Conservation (phyloP, 2,329 filamentous ascomycete species). For the Neoascochyta sp. region DNA sequence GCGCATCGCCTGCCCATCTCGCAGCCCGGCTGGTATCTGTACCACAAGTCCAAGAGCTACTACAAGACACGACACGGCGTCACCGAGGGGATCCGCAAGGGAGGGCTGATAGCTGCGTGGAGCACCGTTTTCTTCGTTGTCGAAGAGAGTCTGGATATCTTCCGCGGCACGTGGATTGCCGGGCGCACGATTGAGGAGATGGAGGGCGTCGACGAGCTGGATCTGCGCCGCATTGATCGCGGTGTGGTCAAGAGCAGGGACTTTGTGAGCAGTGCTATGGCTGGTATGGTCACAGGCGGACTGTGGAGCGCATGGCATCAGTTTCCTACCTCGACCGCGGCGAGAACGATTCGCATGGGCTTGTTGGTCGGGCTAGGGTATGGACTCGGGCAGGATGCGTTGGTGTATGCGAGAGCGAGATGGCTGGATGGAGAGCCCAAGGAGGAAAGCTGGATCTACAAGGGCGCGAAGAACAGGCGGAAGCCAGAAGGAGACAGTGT, state of each 20-base stretch:
- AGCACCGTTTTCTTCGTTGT: constrained; percentile 72
- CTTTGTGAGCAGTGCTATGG: constrained; percentile 74
- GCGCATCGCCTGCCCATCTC: constrained; percentile 85
- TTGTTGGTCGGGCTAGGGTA: constrained; percentile 75
- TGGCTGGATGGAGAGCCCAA: constrained; percentile 62
- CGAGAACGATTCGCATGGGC: constrained; percentile 70
- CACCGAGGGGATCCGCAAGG: constrained; percentile 74
- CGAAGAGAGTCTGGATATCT: constrained; percentile 80
- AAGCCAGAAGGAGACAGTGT: not conserved
- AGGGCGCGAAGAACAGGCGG: constrained; percentile 35
- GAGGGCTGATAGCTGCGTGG: constrained; percentile 66
- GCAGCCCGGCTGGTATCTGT: constrained; percentile 91
- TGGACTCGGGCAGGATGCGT: constrained; percentile 73
- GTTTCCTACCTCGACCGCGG: constrained; percentile 64
- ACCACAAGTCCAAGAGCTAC: constrained; percentile 98
- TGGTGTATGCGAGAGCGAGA: constrained; percentile 67
- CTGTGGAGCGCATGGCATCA: constrained; percentile 81
- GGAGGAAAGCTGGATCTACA: constrained; percentile 43
- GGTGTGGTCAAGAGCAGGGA: constrained; percentile 52
- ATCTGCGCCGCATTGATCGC: constrained; percentile 23
- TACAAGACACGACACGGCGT: constrained; percentile 73
- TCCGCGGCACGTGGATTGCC: constrained; percentile 45
- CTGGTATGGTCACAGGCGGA: constrained; percentile 79
- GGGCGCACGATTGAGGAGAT: constrained; percentile 41
- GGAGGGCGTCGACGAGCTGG: constrained; percentile 37